Conservation (phyloP, 306 rosid species). For the Lathyrus sativus region DNA sequence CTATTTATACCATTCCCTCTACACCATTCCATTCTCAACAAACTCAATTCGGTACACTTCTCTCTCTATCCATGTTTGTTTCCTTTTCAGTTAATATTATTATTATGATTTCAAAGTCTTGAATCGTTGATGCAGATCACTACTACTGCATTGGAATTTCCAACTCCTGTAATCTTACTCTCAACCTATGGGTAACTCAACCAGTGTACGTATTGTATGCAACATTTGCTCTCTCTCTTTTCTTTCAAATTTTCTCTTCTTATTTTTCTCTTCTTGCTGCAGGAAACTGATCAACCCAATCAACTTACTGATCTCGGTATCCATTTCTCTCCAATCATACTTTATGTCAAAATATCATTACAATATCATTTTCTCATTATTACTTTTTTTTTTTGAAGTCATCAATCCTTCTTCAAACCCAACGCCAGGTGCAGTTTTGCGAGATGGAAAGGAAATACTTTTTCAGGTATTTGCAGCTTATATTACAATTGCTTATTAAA, state of each 20-base stretch:
- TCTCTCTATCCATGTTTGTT: too few relatives aligned
- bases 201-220: constrained; percentile 38
- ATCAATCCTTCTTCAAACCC: constrained; percentile 20
- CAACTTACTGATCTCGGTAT: constrained; percentile 39
- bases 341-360: too few relatives aligned
- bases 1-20: too few relatives aligned
- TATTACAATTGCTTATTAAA: too few relatives aligned
- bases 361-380: too few relatives aligned
- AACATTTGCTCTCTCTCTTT: neutral
- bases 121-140: too few relatives aligned
- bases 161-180: neutral
- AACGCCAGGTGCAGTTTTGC: constrained; percentile 54
- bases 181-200: constrained; percentile 36
- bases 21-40: too few relatives aligned
- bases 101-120: too few relatives aligned
- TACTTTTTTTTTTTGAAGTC: neutral
- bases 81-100: too few relatives aligned
- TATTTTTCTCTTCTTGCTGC: neutral
- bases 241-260: neutral
- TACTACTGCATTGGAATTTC: neutral
- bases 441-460: constrained; percentile 78
- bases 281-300: constrained; percentile 35
- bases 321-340: too few relatives aligned
- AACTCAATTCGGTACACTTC: too few relatives aligned
- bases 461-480: too few relatives aligned